Base-by-base conservation (phyloP, 352 stramenopile species). In the Lagenidium sp. region DNA sequence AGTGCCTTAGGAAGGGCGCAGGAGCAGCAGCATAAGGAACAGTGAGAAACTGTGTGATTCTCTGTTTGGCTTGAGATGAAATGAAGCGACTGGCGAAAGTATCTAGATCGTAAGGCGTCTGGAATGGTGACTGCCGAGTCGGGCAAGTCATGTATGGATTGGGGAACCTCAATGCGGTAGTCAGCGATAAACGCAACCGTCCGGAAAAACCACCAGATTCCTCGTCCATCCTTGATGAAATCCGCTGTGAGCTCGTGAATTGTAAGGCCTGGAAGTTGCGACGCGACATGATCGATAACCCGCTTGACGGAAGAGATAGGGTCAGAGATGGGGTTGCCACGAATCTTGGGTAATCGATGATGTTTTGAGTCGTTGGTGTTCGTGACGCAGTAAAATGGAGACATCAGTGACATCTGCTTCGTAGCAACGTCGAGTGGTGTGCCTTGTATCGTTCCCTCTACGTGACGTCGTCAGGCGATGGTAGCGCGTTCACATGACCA, bases 161-260 rank as follows among this genome's bases (percentile, higher is more conserved):
- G 47, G 2, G 65, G 63, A 4, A 74, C 42, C 32, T 49, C 37
- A 6, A 65, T 40, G 5, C 63, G 54, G 19, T 76, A 71, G 20
- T 42, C 60, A 1, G 68, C 71, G 6, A 68, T 45, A 19, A 86
- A 88, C 12, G 68, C 48, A 6, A 82, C 57, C 2, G 85, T 65
- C 4, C 75, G 61, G 22, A 78, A 75, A 31, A 86, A 67, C 76
- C 72, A 92, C 80, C 80, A 92, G 1, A 48, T 48, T 2, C 72
- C 75, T 20, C 37, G 36, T 1, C 26, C 55, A 45, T 85, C 74
- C 24, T 85, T 84, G 42, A 88, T 76, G 35, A 89, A 89, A 43
- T 89, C 79, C 0, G 54, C 62, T 1, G 60, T 68, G 53, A 92
- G 70, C 6, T 69, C 55, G 4, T 60, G 41, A 32, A 92, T 69